Conservation (phyloP, 768 basidiomycete genomes). For the Tulasnella calospora region DNA sequence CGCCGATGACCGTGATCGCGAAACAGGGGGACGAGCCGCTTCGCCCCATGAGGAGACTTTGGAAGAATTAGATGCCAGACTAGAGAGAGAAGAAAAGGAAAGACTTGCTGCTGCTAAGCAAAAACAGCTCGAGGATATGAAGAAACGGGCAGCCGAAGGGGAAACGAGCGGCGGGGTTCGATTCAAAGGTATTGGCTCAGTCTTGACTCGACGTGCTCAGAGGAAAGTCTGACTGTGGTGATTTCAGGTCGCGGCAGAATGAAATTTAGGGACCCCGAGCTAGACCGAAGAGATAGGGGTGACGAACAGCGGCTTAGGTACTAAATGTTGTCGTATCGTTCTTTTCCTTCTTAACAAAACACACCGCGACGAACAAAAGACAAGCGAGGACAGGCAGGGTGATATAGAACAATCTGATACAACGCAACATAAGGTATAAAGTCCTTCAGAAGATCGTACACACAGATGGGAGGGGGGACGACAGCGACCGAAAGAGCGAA, state of each 20-base stretch:
- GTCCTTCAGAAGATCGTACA: conserved; percentile 11
- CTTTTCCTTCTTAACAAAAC: neutral
- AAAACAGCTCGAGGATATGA: conserved; percentile 45
- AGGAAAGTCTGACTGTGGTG: neutral
- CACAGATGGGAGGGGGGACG: neutral
- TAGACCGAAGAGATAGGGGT: neutral
- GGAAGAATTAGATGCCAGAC: conserved; percentile 64
- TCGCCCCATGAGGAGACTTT: conserved; percentile 50
- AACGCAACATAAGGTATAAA: conserved; percentile 8
- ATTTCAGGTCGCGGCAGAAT: conserved; percentile 33
- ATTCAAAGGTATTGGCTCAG: conserved; percentile 52
- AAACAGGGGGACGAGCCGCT: conserved; percentile 21
- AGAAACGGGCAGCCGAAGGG: conserved; percentile 34
- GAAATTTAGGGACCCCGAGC: conserved; percentile 33
- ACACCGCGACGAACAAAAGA: neutral
- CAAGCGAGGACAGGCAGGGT: neutral
- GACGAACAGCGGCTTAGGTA: neutral
- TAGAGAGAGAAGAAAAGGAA: conserved; percentile 64
- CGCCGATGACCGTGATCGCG: conserved; percentile 23
- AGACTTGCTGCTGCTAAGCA: conserved; percentile 40
- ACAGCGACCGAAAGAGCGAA: conserved; percentile 10
- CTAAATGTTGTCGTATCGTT: neutral
- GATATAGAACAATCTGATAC: conserved; percentile 9
- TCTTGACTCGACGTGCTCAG: neutral
- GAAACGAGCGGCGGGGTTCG: conserved; percentile 47